Evolutionary conservation across 2,329 filamentous ascomycete genomes (phyloP), one percentile per base, ranked within the genome.

Genomic region (Aspergillus niger): DNA sequence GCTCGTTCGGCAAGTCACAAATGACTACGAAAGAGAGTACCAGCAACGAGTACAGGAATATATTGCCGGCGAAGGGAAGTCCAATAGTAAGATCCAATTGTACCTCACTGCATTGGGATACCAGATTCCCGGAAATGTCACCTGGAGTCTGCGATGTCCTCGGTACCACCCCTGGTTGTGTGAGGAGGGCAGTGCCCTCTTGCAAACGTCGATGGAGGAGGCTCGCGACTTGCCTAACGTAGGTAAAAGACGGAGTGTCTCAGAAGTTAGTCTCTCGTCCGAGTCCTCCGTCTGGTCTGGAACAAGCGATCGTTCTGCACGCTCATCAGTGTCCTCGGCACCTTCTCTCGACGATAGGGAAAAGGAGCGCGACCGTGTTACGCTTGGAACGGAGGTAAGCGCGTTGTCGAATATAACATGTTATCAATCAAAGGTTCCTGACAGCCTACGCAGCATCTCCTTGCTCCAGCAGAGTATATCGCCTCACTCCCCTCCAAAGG

Each of bases 401-500:
- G 10, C 15, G 13, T 6, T 36, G 2, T 11, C 2, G 10, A 44
- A 13, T 7, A 8, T 43, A 8, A 20, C n/a, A 1, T 6, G 8
- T 5, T 4, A 20, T 38, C 20, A 24, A 6, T 26, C 26, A 3
- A 54, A 36, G 7, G n/a, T 2, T 20, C 10, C 39, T 58, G 11
- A 58, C 15, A 11, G 6, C 15, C n/a, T 2, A 24, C 11, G 41
- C 28, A 50, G 55, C 50, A 57, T 10, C 58, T 65, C 1, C 15
- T 51, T 22, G 58, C 52, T 5, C 51, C 60, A 20, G 57, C 57
- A 5, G 60, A 62, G 11, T 77, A 77, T 56, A 64, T 77, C 24
- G 67, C 66, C 28, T 69, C 70, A 8, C 67, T 74, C 30, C 74
- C 72, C 5, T 74, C 74, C 7, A 79, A 80, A 58, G 75, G 75